Conservation (phyloP, 2,329 filamentous ascomycete species). For the Xylaria multiplex region DNA sequence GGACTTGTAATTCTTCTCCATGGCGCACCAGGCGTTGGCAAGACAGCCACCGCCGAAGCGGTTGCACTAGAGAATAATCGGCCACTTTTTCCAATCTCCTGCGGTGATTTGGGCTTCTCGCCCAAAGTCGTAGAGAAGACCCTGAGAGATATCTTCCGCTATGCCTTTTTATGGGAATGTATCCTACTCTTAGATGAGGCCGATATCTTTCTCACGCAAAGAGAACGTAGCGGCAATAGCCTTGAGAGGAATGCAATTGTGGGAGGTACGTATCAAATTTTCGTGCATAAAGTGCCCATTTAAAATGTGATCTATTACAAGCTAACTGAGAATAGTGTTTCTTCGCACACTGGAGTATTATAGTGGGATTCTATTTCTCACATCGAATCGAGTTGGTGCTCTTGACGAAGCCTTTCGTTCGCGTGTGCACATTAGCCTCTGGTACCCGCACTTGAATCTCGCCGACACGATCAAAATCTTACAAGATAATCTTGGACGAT, state of each 20-base stretch:
- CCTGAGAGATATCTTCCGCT: constrained; percentile 9
- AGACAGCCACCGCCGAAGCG: constrained; percentile 4
- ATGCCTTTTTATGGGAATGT: constrained; percentile 14
- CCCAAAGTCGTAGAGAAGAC: constrained; percentile 2
- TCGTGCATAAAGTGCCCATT: not conserved
- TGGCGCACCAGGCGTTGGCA: not conserved
- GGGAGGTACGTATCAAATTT: not conserved
- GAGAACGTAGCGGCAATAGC: constrained; percentile 6
- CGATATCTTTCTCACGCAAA: constrained; percentile 17
- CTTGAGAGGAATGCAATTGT: constrained; percentile 15
- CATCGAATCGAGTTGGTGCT: constrained; percentile 53
- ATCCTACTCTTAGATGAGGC: constrained; percentile 8
- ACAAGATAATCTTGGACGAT: not conserved
- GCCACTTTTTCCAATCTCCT: constrained; percentile 1
- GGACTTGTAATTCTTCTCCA: no score
- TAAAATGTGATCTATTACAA: not conserved
- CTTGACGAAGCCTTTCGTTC: constrained; percentile 56
- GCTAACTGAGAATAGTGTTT: not conserved
- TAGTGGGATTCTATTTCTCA: constrained; percentile 52
- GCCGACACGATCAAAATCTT: constrained; percentile 26
- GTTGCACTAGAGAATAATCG: not conserved
- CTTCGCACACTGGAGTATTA: constrained; percentile 49
- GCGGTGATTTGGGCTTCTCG: not conserved
- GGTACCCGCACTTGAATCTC: constrained; percentile 44
- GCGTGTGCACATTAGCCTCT: constrained; percentile 51